Evolutionary conservation across 805 yeast species (phyloP), one percentile per base, ranked within the genome.

Genomic region (Starmerella sp.): DNA sequence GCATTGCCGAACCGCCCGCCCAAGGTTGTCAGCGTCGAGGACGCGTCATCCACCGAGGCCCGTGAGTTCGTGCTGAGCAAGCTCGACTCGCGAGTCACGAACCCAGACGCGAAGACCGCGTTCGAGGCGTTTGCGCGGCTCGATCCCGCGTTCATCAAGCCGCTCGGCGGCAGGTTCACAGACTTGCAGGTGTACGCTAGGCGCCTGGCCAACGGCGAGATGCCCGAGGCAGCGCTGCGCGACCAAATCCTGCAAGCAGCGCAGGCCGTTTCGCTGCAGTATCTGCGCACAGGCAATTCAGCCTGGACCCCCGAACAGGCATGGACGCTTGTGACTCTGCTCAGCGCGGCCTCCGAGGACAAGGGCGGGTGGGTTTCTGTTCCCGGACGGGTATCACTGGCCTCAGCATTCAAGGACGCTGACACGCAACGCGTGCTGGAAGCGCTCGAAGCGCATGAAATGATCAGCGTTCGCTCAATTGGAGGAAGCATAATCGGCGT

Each of bases 81-180:
- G 34, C 46, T 55, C 28, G 34, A 37, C 32, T 28, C 54, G 45
- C 48, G n/a, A 11, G 52, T 45, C 11, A 29, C 36, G 8, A 32
- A 44, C 15, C 31, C 36, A 7, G 54, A 41, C 32, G 54, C 57
- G n/a, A 22, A 42, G 36, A 35, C 9, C 13, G 51, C 54, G 7
- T 15, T 48, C 30, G 22, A 13, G 28, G 38, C 31, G 32, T 49
- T 31, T 57, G 53, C 14, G 65, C 62, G 68, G 70, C 66, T 31
- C 63, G 66, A n/a, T 57, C 35, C 47, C 6, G 42, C 46, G 13
- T 55, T 54, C 35, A 70, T 90, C 36, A 79, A 73, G 31, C 95
- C 95, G 11, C 70, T 93, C 31, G 98, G 98, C 22, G 98, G 98
- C 42, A 80, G 98, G 59, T 85, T 91, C 90, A 75, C 89, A 46